phyloP scores from a whole-genome alignment of 495 filamentous ascomycete genomes.

The Apiosordaria backusii region DNA sequence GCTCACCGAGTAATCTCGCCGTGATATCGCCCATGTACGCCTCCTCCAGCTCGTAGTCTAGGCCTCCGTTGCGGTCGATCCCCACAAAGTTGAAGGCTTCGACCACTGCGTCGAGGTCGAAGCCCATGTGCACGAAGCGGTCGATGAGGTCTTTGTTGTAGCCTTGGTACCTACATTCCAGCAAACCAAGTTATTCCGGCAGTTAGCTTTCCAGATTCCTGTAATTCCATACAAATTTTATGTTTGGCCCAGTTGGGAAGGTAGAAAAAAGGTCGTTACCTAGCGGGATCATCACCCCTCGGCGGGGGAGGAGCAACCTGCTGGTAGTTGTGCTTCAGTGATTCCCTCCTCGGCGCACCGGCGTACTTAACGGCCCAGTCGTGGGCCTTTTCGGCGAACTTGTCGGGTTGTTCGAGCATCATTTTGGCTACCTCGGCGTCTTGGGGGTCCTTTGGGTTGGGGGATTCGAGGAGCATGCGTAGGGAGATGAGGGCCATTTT shows the following conservation, averaged over 20 bases:
- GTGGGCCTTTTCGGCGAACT: constrained; percentile 77
- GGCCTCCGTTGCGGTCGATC: constrained; percentile 69
- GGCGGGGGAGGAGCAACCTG: constrained; percentile 6
- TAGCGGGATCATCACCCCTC: constrained; percentile 33
- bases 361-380: constrained; percentile 89
- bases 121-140: constrained; percentile 91
- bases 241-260: no score
- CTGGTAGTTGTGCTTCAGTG: constrained; percentile 18
- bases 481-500: constrained; percentile 92
- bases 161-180: constrained; percentile 68
- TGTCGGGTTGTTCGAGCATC: constrained; percentile 72
- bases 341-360: constrained; percentile 59
- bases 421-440: constrained; percentile 93
- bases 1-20: constrained; percentile 76
- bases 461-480: constrained; percentile 86
- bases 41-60: constrained; percentile 80
- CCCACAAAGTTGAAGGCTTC: constrained; percentile 77
- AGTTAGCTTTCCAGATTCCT: no score
- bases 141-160: constrained; percentile 85
- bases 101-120: constrained; percentile 84
- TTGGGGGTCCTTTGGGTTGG: constrained; percentile 95
- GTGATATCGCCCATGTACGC: constrained; percentile 89
- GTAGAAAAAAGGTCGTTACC: constrained; percentile 32
- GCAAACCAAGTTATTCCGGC: no score
- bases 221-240: no score